Base-by-base conservation (phyloP, 164 flowering plant species). In the Chloranthus sessilifolius region DNA sequence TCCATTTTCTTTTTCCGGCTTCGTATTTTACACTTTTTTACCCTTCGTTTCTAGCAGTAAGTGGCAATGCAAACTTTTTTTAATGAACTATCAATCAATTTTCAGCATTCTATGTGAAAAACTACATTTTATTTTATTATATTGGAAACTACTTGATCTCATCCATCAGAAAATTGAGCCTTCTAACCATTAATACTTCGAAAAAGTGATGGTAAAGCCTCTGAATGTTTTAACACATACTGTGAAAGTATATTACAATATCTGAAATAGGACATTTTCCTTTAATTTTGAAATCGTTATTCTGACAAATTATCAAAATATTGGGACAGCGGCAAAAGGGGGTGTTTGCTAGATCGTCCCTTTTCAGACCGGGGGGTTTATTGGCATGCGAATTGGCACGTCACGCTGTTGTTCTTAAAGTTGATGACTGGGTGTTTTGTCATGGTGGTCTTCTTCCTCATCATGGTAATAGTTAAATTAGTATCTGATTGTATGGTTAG, bases 371-470 rank as follows among this genome's bases (percentile, higher is more conserved):
- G 39, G 96, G 96, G 27, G 95, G 95, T 47, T 83, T 66, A 47
- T 67, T 92, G 69, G 87, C 98, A 53, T 73, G 85, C 48, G 96
- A 92, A 58, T 71, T 92, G 68, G 82, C 95, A 43, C 67, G 73
- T 0, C 90, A 92, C 67, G 59, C 85, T 43, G 95, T 92, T 61
- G 81, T 75, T 46, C 94, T 92, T 58, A 77, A 78, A 69, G 80
- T 92, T 22, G 72, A 88, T 69, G 94, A 92, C 47, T 92, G 96
- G 98, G 68, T 92, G 30, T 88, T 92, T 64, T 88, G 98, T 75
- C 98, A 88, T 50, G 98, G 98, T 16, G 96, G 96, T 24, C 88
- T 91, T 69, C 95, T 91, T 70, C 98, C 98, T 64, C 92, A 78
- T 63, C 98, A 91, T 61, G 98, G 98, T 91, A 80, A 60, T 61